phyloP scores from a whole-genome alignment of 129 eudicot species.

The Pulicaria dysenterica region DNA sequence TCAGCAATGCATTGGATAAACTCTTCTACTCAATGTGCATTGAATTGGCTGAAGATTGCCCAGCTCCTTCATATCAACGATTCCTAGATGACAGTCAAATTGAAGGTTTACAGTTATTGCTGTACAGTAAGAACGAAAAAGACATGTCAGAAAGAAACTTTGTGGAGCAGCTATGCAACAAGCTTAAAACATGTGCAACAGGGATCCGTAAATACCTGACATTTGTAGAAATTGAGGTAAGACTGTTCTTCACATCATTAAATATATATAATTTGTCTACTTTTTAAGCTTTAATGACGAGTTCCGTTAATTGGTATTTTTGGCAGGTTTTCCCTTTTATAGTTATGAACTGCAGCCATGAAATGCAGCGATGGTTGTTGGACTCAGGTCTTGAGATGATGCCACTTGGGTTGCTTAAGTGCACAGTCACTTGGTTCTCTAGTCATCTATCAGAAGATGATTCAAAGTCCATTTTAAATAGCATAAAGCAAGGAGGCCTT shows the following conservation, averaged over 20 bases:
- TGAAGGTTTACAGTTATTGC: constrained; percentile 58
- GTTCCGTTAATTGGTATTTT: constrained; percentile 21
- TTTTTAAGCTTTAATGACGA: not conserved
- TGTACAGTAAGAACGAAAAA: constrained; percentile 45
- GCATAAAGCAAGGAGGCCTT: constrained; percentile 51
- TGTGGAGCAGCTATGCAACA: constrained; percentile 51
- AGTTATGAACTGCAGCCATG: constrained; percentile 53
- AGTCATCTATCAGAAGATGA: constrained; percentile 69
- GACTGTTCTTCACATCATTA: constrained; percentile 8
- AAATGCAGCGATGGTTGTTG: constrained; percentile 64
- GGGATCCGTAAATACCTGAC: constrained; percentile 53
- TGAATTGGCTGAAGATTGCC: constrained; percentile 42
- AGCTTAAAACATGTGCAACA: constrained; percentile 44
- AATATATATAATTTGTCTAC: not conserved
- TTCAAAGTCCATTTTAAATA: constrained; percentile 52
- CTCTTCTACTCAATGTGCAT: constrained; percentile 55
- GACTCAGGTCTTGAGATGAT: constrained; percentile 60
- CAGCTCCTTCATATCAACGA: constrained; percentile 40
- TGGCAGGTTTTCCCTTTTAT: constrained; percentile 77
- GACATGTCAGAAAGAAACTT: constrained; percentile 37
- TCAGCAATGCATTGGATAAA: constrained; percentile 76
- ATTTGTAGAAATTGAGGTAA: constrained; percentile 76
- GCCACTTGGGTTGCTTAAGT: constrained; percentile 91
- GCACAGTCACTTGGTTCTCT: constrained; percentile 79
- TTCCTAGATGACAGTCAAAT: constrained; percentile 67